Base-by-base conservation (phyloP, 371 early-diverging fungal genomes). In the Syncephalastrum sp. region DNA sequence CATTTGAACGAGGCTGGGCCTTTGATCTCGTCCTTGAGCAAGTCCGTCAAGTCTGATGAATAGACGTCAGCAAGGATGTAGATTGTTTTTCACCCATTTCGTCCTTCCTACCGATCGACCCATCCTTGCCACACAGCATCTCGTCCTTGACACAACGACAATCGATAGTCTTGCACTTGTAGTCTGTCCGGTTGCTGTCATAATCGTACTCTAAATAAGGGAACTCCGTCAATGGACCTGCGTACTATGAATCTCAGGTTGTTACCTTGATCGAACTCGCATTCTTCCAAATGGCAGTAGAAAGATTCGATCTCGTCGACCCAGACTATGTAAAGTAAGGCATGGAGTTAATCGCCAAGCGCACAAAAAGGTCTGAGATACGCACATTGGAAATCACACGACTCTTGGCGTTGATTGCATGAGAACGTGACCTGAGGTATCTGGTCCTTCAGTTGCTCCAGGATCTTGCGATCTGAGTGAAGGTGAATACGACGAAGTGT, bases 1-100 rank as follows among this genome's bases (percentile, higher is more conserved):
- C 92, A 92, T 8, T 69, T 75, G 54, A 90, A 89, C 7, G 77
- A 69, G 1, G 89, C 91, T 4, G 93, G 93, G 2, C 93, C 93
- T 21, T 82, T 72, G 29, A 91, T 85, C 54, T 85, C 87, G 19
- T 90, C 88, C 17, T 63, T 73, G 23, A 92, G 60, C 21, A 90
- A 82, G 3, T 91, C 88, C 1, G 87, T 79, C 19, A 91, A 78
- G 57, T 90, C 90, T 74, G 59, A 24, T 21, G 0, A 33, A 33
- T 8, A 12, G 5, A 43, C 5, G 25, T 15, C 24, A 43, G 15
- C 42, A 15, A n/a, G 3, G 27, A 15, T 54, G 10, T 2, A 10
- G 38, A 8, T 33, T 27, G 5, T 27, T 3, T 27, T 7, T 33
- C 38, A 44, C 10, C 19, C 41, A 3, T 46, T 15, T 8, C 24